Conservation (phyloP, 164 flowering plant species). For the Warburgia ugandensis region DNA sequence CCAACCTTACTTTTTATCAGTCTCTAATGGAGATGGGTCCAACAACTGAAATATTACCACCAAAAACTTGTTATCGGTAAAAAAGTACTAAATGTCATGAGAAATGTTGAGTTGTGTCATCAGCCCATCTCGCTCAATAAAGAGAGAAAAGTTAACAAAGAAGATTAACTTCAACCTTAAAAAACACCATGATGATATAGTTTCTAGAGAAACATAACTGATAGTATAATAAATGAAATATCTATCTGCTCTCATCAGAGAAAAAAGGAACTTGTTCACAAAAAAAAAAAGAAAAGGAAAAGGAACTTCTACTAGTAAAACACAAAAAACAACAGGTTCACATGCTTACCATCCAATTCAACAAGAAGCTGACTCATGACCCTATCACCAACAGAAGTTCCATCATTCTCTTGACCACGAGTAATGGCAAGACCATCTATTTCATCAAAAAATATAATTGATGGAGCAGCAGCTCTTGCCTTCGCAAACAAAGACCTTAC, state of each 20-base stretch:
- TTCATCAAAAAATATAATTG: conserved; percentile 95
- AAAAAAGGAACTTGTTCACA: background rate
- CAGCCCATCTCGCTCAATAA: too few species aligned
- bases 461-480: conserved; percentile 93
- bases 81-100: too few species aligned
- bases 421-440: conserved; percentile 82
- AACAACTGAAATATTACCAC: too few species aligned
- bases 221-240: too few species aligned
- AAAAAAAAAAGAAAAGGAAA: background rate
- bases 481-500: conserved; percentile 83
- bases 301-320: background rate
- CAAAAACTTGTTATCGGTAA: too few species aligned
- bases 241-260: too few species aligned
- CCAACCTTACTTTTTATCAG: too few species aligned
- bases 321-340: background rate
- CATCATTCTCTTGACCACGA: conserved; percentile 89
- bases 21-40: too few species aligned
- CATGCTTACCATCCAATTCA: conserved; percentile 82
- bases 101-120: too few species aligned
- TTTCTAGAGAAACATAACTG: too few species aligned
- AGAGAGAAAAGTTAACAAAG: too few species aligned
- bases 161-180: background rate
- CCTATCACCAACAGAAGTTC: conserved; percentile 84
- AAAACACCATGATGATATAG: background rate
- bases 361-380: conserved; percentile 94